Evolutionary conservation across 2,329 filamentous ascomycete genomes (phyloP), one percentile per base, ranked within the genome.

Genomic region (Ophiobolus disseminans): DNA sequence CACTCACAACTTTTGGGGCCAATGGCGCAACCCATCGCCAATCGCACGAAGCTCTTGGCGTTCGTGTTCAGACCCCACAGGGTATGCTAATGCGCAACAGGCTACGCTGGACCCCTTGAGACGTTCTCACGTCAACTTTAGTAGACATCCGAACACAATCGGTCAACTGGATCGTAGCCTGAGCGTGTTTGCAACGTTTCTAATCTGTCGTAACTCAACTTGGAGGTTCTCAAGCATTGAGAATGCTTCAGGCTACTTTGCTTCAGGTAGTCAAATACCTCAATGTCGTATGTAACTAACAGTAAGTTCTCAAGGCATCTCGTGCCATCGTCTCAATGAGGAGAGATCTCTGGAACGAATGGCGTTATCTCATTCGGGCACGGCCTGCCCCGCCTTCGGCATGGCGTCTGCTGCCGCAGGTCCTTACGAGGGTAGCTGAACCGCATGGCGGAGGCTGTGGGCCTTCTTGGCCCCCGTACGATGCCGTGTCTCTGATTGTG

Each of bases 401-500:
- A 38, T 50, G 53, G 43, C 50, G 45, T 36, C 45, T 36, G 16
- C 22, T 31, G 40, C 20, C 41, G 31, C 17, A 25, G 41, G 8
- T 14, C 25, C 32, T 52, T 41, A 48, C 22, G 34, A 54, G 45
- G 31, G 45, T 50, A 54, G 54, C 49, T 48, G 40, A 45, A 39
- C 35, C 37, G 46, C 38, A 32, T 49, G 32, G 51, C 43, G 53
- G 40, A 51, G 37, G 45, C 36, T 48, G 37, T 49, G 40, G 39
- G 41, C 40, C 20, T 42, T 47, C 48, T 50, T 40, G 43, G 34
- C 50, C 48, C 50, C 50, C 51, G n/a, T n/a, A 43, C 40, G 40
- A 30, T 54, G 50, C 49, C 47, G 48, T 64, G 45, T 47, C 36
- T 50, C 45, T 55, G n/a, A 25, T 13, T 25, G 43, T 44, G 34